A percentile compares a stretch with the other conserved stretches of the same genome.
These are phyloP conservation scores for Xylaria sp. DNA, from an alignment of 2,329 filamentous ascomycete genomes.

Conservation along the genomic window DNA sequence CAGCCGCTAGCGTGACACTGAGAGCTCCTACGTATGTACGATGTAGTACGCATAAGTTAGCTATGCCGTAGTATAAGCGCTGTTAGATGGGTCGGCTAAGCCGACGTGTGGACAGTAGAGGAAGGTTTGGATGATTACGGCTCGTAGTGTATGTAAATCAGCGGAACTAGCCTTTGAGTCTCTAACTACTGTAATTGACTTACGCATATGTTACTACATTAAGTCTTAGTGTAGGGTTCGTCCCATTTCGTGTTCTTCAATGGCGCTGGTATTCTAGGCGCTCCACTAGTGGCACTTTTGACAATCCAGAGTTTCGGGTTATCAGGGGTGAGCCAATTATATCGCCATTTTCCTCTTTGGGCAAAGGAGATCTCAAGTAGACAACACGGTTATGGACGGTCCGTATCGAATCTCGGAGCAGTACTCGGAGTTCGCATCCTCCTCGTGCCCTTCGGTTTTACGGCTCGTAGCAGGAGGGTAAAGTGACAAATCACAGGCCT, in stretches of 20 bases:
- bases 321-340: neutral
- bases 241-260: too few species aligned
- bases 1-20: neutral
- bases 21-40: neutral
- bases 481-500: neutral
- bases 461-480: neutral
- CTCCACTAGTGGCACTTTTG: neutral
- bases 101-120: neutral
- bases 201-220: neutral
- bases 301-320: neutral
- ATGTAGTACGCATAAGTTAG: too few species aligned
- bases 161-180: neutral
- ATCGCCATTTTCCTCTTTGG: neutral
- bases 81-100: neutral
- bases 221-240: neutral
- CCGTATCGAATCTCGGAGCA: neutral
- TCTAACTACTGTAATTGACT: too few species aligned
- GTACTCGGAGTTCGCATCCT: too few species aligned
- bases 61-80: neutral
- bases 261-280: neutral
- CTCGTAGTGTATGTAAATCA: neutral
- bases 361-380: neutral
- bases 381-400: neutral
- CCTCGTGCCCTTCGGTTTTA: neutral
- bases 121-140: neutral